These are phyloP conservation scores for Pseudonitzschia pungens DNA, from an alignment of 108 stramenopile species.

Conservation along the genomic window DNA sequence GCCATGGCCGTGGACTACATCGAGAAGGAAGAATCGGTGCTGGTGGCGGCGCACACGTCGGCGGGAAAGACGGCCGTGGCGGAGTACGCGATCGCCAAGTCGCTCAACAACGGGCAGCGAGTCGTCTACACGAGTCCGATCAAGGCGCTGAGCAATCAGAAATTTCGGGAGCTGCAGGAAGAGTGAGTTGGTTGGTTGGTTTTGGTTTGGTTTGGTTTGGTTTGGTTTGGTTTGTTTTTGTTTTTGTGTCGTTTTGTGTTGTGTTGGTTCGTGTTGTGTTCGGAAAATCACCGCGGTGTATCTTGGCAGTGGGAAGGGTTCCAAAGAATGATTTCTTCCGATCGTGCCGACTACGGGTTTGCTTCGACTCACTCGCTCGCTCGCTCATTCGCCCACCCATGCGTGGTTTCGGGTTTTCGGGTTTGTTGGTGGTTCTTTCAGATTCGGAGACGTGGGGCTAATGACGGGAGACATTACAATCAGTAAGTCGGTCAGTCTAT, in stretches of 20 bases:
- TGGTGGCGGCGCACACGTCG: slow-evolving; percentile 94
- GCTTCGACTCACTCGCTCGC: too few species aligned
- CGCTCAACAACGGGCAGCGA: slow-evolving; percentile 89
- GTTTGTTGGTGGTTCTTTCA: background rate
- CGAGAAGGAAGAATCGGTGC: slow-evolving; percentile 92
- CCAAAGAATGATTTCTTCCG: too few species aligned
- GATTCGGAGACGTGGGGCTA: slow-evolving; percentile 91
- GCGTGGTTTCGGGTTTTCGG: too few species aligned
- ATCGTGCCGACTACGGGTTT: too few species aligned
- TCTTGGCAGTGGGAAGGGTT: too few species aligned
- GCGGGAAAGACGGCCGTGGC: slow-evolving; percentile 93
- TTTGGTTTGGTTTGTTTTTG: slow-evolving; percentile 7
- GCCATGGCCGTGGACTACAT: slow-evolving; percentile 88
- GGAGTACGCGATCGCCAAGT: slow-evolving; percentile 97
- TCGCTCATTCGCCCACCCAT: too few species aligned
- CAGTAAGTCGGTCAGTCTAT: slow-evolving; percentile 5
- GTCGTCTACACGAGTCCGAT: slow-evolving; percentile 99
- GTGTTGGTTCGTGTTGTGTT: too few species aligned
- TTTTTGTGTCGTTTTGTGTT: background rate
- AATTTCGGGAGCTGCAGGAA: slow-evolving; percentile 96
- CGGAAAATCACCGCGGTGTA: too few species aligned
- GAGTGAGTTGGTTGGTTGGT: slow-evolving; percentile 33
- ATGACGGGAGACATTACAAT: slow-evolving; percentile 98
- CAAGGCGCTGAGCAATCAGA: slow-evolving; percentile 98
- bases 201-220: background rate